Evolutionary conservation across 805 yeast species (phyloP), one percentile per base, ranked within the genome.

Genomic region (Maudiozyma turicensis): DNA sequence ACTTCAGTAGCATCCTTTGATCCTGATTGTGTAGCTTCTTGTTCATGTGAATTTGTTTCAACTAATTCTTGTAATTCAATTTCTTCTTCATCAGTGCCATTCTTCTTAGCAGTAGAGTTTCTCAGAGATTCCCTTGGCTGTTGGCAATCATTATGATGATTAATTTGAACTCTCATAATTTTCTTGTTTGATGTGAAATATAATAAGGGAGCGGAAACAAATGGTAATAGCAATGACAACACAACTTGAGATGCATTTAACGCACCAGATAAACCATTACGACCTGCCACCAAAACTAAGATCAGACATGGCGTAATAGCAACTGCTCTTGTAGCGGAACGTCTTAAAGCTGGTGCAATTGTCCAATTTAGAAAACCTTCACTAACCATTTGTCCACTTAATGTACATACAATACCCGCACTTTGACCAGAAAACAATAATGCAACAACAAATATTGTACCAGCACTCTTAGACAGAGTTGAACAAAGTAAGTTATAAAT

Each of bases 391-490:
- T 89, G 97, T 14, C 96, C 95, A 8, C 96, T 89, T 53, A 89
- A 72, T 0, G 97, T 89, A 63, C 95, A 88, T n/a, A 89, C 95
- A 33, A 91, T 86, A 37, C 96, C 97, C 1, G 96, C 96, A 64
- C 90, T 81, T 60, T 89, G 89, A 10, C 97, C 97, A 39, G 91
- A 82, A 51, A 86, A 83, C 42, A 90, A 69, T 57, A 90, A 73
- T 0, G 96, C 97, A 48, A 88, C 68, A 60, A 89, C 90, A 67
- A 90, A 90, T 0, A 89, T 69, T 1, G 86, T 77, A 8, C 96
- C 98, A 0, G 91, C 95, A 14, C 78, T 77, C 32, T 82, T 78
- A 5, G 95, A 83, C 43, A 90, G 69, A 45, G 78, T 76, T 8
- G 67, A 56, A 35, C 80, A 72, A 15, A 90, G 71, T 57, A 89